Base-by-base conservation (phyloP, 2,329 filamentous ascomycete genomes). In the Colletotrichum trifolii region DNA sequence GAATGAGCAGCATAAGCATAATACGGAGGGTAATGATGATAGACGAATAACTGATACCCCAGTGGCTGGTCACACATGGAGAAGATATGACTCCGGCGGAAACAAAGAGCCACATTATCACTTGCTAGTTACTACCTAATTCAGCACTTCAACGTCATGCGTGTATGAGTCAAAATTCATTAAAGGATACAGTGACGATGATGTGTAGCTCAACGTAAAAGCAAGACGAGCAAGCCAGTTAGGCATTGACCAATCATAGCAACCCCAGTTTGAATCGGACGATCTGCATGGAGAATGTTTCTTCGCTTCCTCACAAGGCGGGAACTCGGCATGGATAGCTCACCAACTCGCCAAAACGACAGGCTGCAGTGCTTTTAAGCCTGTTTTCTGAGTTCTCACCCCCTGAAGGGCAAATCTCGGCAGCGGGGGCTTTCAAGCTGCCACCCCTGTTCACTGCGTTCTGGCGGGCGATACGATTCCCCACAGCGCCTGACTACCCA, bases 341-440 rank as follows among this genome's bases (percentile, higher is more conserved):
- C 25, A 25, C 25, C 25, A 25, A 34, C 10, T 64, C 43, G 13
- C 54, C 43, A 43, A 48, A 39, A 53, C 45, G 35, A 38, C 12
- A 49, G 35, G 52, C 39, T n/a, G 15, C 48, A 43, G 52, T 40
- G 52, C 46, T 35, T 52, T 62, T 53, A 65, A 65, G 63, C 63
- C 63, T 57, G 63, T 57, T 63, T 66, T 38, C 39, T 6, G 36
- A 45, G 35, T 17, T 40, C 13, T 33, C 34, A 11, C 47, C 59
- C 61, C 63, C 48, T 66, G 53, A 43, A 59, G 48, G 49, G 36
- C 60, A 38, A 66, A 66, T 66, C 45, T 66, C 54, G 39, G 64
- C 25, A 64, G 64, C 54, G 60, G 64, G 25, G 52, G 39, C 6
- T 35, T 42, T 49, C 56, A 39, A 53, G 50, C 17, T 33, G 13